These are phyloP conservation scores for Scheffersomyces insectosa DNA, from an alignment of 1,139 yeast species.

Conservation along the genomic window DNA sequence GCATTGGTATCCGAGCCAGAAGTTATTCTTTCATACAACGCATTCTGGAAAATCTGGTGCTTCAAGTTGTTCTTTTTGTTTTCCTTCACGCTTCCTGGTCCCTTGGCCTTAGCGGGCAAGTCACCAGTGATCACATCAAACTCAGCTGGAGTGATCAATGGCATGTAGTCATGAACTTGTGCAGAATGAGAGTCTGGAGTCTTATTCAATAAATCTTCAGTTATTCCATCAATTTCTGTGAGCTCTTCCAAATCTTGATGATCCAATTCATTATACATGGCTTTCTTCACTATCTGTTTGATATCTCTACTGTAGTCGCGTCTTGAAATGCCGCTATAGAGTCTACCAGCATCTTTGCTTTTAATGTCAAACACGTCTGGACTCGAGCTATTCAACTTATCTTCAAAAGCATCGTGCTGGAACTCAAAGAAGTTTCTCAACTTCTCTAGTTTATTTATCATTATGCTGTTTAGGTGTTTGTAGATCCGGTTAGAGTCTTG, in stretches of 20 bases:
- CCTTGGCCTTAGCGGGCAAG: conserved; percentile 26
- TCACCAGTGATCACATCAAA: conserved; percentile 45
- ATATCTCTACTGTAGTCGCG: conserved; percentile 32
- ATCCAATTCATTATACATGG: conserved; percentile 11
- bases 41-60: conserved; percentile 43
- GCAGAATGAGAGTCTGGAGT: not conserved
- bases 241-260: conserved; percentile 3
- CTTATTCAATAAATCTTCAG: conserved; percentile 4
- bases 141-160: conserved; percentile 38
- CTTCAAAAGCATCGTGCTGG: conserved; percentile 32
- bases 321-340: conserved; percentile 33
- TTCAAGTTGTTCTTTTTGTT: conserved; percentile 23
- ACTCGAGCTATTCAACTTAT: conserved; percentile 19
- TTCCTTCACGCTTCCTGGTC: conserved; percentile 12
- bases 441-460: conserved; percentile 40
- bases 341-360: conserved; percentile 35
- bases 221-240: not conserved
- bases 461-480: conserved; percentile 29
- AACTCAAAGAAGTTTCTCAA: conserved; percentile 42
- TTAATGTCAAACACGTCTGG: conserved; percentile 35
- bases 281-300: conserved; percentile 21
- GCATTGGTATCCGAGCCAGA: conserved; percentile 46
- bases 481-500: conserved; percentile 41
- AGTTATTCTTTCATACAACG: conserved; percentile 41
- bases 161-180: conserved; percentile 46